Evolutionary conservation across 257 asterid species (phyloP), one percentile per base, ranked within the genome.

Genomic region (Osmanthus fragrans): DNA sequence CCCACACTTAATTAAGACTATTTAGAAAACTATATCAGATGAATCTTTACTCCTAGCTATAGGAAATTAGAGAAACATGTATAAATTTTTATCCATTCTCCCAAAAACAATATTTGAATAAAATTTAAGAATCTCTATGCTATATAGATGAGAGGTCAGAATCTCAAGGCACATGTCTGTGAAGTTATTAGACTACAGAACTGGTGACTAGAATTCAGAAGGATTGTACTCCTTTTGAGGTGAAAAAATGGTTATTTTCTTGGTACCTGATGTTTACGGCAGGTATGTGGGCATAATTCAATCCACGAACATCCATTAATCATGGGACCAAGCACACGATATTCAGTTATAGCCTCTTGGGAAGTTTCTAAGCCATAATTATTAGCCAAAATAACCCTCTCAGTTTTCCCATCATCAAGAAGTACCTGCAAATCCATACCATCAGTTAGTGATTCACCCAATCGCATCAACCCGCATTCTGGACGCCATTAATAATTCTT

Each of bases 271-370:
- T 95, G 99, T 87, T 91, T 95, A 73, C 94, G 82, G 81, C 89
- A 89, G 6, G 99, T 95, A 65, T 40, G 92, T 0, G 98, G 98
- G 66, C 86, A 73, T 82, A 95, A 74, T 78, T 95, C 99, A 45
- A 95, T 91, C 98, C 98, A 95, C 13, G 98, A 93, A 80, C 99
- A 95, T 40, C 99, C 97, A 72, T 93, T 94, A 82, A 92, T 90
- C 77, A 78, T 90, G 58, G 98, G 99, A 80, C 99, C 99, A 82
- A 94, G 92, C 56, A 95, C 89, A 36, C 96, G 91, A 82, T 90
- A 95, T 84, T 89, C 91, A 6, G 99, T 93, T 47, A 91, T 76
- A 70, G 98, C 99, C 81, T 91, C 96, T 74, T 93, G 96, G 79
- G 91, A 88, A 84, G 96, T 86, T 85, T 93, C 98, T 82, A 93